These are phyloP conservation scores for Eucalyptus viminalis DNA, from an alignment of 345 rosid species.

Conservation along the genomic window DNA sequence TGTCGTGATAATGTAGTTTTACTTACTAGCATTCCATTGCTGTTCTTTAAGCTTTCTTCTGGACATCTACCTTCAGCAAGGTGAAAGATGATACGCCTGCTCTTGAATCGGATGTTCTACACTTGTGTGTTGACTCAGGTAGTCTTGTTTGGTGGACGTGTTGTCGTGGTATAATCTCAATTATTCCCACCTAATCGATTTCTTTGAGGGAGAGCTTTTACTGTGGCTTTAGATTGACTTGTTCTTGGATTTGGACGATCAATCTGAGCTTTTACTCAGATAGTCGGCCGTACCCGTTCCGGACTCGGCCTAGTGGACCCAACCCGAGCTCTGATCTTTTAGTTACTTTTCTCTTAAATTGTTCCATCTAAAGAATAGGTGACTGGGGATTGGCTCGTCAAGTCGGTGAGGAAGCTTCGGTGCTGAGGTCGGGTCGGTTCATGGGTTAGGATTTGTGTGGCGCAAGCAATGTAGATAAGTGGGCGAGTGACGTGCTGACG, in stretches of 20 bases:
- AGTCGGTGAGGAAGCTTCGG: not conserved
- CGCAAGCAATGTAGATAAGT: not conserved
- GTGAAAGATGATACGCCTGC: not conserved
- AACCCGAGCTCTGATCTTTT: not conserved
- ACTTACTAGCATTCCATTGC: not conserved
- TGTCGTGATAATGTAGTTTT: not conserved
- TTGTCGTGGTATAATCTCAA: not conserved
- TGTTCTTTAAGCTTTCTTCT: not conserved
- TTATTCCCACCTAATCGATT: not conserved
- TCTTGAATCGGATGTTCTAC: not conserved
- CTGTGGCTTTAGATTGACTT: not conserved
- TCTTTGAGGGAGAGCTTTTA: not conserved
- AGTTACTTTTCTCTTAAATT: not conserved
- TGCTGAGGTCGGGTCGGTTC: not conserved
- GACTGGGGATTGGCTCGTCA: not conserved
- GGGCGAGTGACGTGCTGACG: not conserved
- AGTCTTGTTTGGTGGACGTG: not conserved
- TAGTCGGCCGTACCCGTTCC: not conserved
- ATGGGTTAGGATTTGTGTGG: not conserved
- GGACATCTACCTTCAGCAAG: not conserved
- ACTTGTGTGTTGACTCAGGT: not conserved
- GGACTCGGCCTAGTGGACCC: not conserved
- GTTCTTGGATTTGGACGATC: not conserved
- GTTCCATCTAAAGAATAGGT: not conserved
- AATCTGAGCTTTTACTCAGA: not conserved